Conservation (phyloP, 495 filamentous ascomycete genomes). For the Lophium mytilinum region DNA sequence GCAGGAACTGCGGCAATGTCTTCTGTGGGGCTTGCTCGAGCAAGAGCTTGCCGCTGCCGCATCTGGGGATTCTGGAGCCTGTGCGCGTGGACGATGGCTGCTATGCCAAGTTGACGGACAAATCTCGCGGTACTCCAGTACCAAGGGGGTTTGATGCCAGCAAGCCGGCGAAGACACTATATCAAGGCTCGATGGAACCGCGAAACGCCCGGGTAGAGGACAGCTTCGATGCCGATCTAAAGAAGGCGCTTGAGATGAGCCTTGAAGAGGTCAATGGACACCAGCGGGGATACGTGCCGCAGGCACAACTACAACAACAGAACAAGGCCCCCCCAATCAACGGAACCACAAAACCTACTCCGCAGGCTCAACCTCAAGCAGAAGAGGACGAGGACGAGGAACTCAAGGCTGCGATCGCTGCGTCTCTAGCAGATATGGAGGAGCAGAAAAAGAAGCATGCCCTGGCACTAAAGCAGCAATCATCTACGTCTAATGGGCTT, state of each 20-base stretch:
- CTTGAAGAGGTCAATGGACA: conserved; percentile 79
- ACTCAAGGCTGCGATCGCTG: conserved; percentile 90
- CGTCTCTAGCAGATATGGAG: conserved; percentile 96
- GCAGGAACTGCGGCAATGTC: conserved; percentile 93
- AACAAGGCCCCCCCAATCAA: conserved; percentile 38
- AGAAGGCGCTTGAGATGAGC: conserved; percentile 90
- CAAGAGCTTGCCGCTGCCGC: conserved; percentile 81
- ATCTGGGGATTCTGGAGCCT: conserved; percentile 82
- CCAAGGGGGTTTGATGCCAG: conserved; percentile 33
- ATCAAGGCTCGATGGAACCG: conserved; percentile 69
- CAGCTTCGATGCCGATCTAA: conserved; percentile 91
- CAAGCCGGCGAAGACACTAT: conserved; percentile 44
- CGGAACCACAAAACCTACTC: conserved; percentile 30
- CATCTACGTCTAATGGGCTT: conserved; percentile 38
- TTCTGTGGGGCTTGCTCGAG: conserved; percentile 90
- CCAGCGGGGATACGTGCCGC: conserved; percentile 59
- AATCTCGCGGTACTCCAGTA: conserved; percentile 41
- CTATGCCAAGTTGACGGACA: conserved; percentile 80
- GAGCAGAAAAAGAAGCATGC: conserved; percentile 90
- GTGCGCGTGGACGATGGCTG: conserved; percentile 98
- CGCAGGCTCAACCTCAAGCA: conserved; percentile 25
- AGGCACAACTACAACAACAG: conserved; percentile 40
- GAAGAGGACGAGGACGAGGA: conserved; percentile 86
- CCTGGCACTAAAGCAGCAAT: conserved; percentile 66
- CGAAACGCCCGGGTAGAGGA: conserved; percentile 75